phyloP scores from a whole-genome alignment of 345 rosid genomes.

The Camelina laxa region DNA sequence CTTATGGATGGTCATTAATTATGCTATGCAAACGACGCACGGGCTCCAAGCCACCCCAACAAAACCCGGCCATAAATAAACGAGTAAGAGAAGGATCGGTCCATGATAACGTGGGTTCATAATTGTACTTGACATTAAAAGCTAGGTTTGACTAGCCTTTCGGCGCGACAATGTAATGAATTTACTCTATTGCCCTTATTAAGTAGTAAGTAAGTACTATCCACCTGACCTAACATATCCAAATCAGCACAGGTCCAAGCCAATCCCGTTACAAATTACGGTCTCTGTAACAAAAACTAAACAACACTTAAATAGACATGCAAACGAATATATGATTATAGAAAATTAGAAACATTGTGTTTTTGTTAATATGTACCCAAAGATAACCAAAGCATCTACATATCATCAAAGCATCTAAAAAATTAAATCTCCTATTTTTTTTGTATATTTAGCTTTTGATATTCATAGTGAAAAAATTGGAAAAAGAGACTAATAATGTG shows the following conservation, averaged over 20 bases:
- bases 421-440: neutral
- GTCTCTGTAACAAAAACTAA: neutral
- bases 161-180: neutral
- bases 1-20: too few species aligned
- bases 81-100: neutral
- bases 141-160: conserved; percentile 14
- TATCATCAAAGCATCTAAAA: conserved; percentile 5
- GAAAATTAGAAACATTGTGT: neutral
- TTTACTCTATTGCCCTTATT: neutral
- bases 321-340: neutral
- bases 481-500: neutral
- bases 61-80: neutral
- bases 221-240: conserved; percentile 9
- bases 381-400: neutral
- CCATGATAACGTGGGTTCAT: neutral
- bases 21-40: too few species aligned
- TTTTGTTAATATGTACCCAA: conserved; percentile 11
- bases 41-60: too few species aligned
- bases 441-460: conserved; percentile 6
- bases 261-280: conserved; percentile 1
- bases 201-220: neutral
- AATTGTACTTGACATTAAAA: neutral
- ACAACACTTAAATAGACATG: neutral
- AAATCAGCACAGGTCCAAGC: neutral
- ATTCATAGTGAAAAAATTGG: neutral